phyloP scores from a whole-genome alignment of 2,329 filamentous ascomycete genomes.

The Penicillium sp. region DNA sequence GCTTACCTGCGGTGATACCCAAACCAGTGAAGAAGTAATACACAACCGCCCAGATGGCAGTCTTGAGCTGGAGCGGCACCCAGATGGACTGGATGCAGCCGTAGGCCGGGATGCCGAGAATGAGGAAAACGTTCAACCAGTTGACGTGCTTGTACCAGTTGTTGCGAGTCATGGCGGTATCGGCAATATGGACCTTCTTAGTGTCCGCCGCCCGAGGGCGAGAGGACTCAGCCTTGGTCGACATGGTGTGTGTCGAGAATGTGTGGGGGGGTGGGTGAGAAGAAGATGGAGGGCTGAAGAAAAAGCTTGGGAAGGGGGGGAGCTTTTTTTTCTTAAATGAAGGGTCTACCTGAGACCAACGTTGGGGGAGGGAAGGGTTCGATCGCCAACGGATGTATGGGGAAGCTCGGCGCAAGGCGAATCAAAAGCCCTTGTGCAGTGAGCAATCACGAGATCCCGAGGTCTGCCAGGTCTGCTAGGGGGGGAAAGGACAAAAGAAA shows the following conservation, averaged over 20 bases:
- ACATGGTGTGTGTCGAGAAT: conserved; percentile 35
- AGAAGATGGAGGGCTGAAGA: not conserved
- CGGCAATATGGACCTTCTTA: conserved; percentile 84
- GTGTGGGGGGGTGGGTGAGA: conserved; percentile 15
- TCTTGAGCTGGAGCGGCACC: conserved; percentile 74
- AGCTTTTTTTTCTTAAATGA: conserved; percentile 28
- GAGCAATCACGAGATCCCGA: conserved; percentile 39
- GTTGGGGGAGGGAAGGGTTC: conserved; percentile 29
- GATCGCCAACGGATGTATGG: conserved; percentile 31
- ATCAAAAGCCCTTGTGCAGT: conserved; percentile 19
- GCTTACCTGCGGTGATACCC: conserved; percentile 74
- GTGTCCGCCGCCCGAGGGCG: conserved; percentile 44
- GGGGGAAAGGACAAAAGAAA: conserved; percentile 1
- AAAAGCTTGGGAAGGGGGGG: conserved; percentile 17
- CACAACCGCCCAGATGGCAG: conserved; percentile 70
- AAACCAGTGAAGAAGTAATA: conserved; percentile 86
- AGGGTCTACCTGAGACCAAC: conserved; percentile 31
- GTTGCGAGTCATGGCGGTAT: conserved; percentile 73
- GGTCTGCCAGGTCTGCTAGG: conserved; percentile 15
- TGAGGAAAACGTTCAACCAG: conserved; percentile 86
- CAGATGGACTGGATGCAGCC: conserved; percentile 76
- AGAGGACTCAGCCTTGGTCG: conserved; percentile 40
- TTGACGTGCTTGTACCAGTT: conserved; percentile 95
- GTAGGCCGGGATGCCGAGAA: conserved; percentile 73
- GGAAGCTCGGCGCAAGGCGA: conserved; percentile 22